Conservation (phyloP, 179 eudicot species). For the Heliamphora pulchella region DNA sequence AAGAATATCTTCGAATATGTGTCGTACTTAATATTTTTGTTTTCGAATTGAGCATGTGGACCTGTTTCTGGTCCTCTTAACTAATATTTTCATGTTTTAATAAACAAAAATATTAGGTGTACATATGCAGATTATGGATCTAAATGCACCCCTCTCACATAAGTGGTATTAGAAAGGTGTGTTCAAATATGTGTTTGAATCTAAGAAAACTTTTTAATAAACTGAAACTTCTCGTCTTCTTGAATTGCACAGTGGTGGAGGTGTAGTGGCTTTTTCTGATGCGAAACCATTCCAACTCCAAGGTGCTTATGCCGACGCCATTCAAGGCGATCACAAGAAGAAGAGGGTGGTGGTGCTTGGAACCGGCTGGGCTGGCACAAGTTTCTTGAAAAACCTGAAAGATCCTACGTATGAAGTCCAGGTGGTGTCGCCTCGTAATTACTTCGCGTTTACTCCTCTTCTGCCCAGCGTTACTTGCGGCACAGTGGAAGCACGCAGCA, state of each 20-base stretch:
- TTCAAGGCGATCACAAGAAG: conserved; percentile 20
- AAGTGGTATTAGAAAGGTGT: too few relatives aligned
- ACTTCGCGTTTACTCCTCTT: conserved; percentile 68
- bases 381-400: conserved; percentile 56
- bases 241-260: conserved; percentile 33
- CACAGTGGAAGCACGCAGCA: conserved; percentile 73
- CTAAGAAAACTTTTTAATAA: too few relatives aligned
- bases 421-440: conserved; percentile 63
- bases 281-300: conserved; percentile 12
- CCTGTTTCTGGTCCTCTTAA: too few relatives aligned
- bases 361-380: conserved; percentile 66
- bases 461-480: conserved; percentile 66
- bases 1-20: too few relatives aligned
- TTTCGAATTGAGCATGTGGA: too few relatives aligned
- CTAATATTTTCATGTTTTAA: too few relatives aligned
- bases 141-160: too few relatives aligned
- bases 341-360: conserved; percentile 63
- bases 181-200: too few relatives aligned
- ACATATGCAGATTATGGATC: too few relatives aligned
- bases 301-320: conserved; percentile 21
- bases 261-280: conserved; percentile 30
- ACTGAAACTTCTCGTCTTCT: neutral
- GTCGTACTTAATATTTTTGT: too few relatives aligned
- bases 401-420: conserved; percentile 50
- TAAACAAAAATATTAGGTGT: too few relatives aligned